phyloP scores from a whole-genome alignment of 192 early-diverging fungal species.

The Rhizophlyctis rosea region DNA sequence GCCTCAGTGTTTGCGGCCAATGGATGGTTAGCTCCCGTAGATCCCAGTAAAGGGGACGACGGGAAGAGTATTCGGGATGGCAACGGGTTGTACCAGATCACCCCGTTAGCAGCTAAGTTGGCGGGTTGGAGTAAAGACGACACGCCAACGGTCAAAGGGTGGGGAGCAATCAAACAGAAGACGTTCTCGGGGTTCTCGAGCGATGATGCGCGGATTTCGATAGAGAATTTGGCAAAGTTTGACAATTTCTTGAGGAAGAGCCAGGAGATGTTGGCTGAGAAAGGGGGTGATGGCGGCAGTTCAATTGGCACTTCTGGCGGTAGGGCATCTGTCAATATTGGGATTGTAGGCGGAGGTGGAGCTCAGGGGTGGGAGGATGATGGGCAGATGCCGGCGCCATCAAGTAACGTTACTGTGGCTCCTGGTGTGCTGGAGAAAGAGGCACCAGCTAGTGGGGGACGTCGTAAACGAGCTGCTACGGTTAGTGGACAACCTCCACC shows the following conservation, averaged over 20 bases:
- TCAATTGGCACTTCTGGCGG: background rate
- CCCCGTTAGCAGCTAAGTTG: constrained; percentile 12
- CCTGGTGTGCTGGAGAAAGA: background rate
- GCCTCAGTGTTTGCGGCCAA: constrained; percentile 21
- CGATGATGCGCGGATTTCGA: constrained; percentile 8
- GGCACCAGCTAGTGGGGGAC: background rate
- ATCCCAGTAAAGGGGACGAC: background rate
- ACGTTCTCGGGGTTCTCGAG: constrained; percentile 2
- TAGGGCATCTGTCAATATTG: background rate
- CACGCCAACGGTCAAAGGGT: constrained; percentile 7
- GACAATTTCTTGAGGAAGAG: constrained; percentile 20
- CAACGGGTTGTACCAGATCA: constrained; percentile 35
- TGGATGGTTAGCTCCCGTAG: constrained; percentile 27
- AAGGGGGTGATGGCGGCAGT: background rate
- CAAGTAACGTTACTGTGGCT: background rate
- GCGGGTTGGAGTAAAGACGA: constrained; percentile 30
- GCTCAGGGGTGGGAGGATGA: background rate
- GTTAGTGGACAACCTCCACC: too few relatives aligned
- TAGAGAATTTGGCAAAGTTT: constrained; percentile 16
- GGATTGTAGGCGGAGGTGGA: background rate
- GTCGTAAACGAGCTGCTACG: background rate
- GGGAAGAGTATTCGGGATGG: constrained; percentile 13
- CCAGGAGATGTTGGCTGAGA: constrained; percentile 1
- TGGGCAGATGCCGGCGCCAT: background rate
- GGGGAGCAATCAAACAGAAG: background rate